Evolutionary conservation across 2,329 filamentous ascomycete species (phyloP).

Genomic region (Penicillium olsonii): DNA sequence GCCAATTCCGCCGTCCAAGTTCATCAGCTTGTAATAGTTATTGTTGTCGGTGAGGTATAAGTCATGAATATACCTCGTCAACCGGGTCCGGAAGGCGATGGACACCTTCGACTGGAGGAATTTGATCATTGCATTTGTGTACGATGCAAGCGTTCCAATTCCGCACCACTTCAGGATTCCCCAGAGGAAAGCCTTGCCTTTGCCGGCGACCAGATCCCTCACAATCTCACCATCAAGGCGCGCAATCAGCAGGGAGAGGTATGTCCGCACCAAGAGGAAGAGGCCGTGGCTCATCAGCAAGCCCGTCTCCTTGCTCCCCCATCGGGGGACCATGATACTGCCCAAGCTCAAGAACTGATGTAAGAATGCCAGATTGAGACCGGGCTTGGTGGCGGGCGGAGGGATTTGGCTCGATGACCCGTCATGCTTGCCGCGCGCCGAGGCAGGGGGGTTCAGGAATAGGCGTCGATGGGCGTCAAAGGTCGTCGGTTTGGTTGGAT

Average conservation of each 20-base stretch:
- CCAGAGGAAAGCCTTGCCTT: slow-evolving; percentile 83
- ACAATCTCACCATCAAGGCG: slow-evolving; percentile 95
- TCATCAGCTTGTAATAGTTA: slow-evolving; percentile 94
- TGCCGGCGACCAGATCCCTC: slow-evolving; percentile 90
- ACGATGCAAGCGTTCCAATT: slow-evolving; percentile 88
- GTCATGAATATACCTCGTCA: slow-evolving; percentile 96
- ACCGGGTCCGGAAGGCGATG: slow-evolving; percentile 91
- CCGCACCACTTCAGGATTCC: slow-evolving; percentile 95
- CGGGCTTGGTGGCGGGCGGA: slow-evolving; percentile 86
- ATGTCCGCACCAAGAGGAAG: slow-evolving; percentile 89
- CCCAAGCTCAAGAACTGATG: slow-evolving; percentile 95
- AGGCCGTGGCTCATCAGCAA: slow-evolving; percentile 83
- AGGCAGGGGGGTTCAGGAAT: slow-evolving; percentile 86
- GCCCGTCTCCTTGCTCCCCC: slow-evolving; percentile 93
- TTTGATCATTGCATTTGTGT: slow-evolving; percentile 99
- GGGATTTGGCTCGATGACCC: slow-evolving; percentile 66
- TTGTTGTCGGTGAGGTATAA: slow-evolving; percentile 92
- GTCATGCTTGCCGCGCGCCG: slow-evolving; percentile 73
- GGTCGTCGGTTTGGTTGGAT: slow-evolving; percentile 85
- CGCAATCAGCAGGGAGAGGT: slow-evolving; percentile 89
- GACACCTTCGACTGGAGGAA: slow-evolving; percentile 97
- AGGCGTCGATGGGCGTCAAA: slow-evolving; percentile 94
- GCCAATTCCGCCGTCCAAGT: slow-evolving; percentile 88
- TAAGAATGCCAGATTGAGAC: slow-evolving; percentile 90
- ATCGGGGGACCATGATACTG: slow-evolving; percentile 96